A percentile compares a stretch with the other conserved stretches of the same genome.
Evolutionary conservation across 106 monocot genomes (phyloP).

Genomic region (Dioscorea zingiberensis): DNA sequence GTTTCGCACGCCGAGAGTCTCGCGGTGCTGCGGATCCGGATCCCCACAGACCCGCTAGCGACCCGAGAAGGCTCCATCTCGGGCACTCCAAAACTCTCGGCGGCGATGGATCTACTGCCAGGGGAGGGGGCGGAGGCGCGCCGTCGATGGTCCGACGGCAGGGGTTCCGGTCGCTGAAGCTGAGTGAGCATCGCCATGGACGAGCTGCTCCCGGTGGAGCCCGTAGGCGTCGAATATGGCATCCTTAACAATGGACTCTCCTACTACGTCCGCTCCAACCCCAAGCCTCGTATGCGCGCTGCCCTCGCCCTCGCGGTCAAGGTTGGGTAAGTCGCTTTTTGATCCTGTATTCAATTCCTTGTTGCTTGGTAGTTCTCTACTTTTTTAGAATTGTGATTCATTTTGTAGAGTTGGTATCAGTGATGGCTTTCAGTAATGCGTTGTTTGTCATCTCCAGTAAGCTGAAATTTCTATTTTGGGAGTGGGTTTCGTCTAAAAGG

Average conservation of each 20-base stretch:
- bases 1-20: no score
- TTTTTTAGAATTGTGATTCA: no score
- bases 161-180: conserved; percentile 94
- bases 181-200: conserved; percentile 80
- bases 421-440: no score
- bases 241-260: conserved; percentile 88
- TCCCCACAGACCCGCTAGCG: no score
- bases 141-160: conserved; percentile 44
- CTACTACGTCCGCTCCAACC: conserved; percentile 91
- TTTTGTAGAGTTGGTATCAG: no score
- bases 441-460: no score
- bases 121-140: conserved; percentile 16
- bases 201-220: conserved; percentile 57
- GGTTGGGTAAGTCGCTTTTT: conserved; percentile 76
- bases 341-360: conserved; percentile 1
- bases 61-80: no score
- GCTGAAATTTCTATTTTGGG: no score
- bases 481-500: no score
- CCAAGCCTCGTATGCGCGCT: conserved; percentile 98
- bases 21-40: no score
- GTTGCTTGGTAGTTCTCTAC: no score
- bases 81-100: no score
- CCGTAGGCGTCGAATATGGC: conserved; percentile 86
- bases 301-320: conserved; percentile 99
- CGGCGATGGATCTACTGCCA: conserved; percentile 64